phyloP scores from a whole-genome alignment of 208 protist species.

The Vickermania ingenoplastis region DNA sequence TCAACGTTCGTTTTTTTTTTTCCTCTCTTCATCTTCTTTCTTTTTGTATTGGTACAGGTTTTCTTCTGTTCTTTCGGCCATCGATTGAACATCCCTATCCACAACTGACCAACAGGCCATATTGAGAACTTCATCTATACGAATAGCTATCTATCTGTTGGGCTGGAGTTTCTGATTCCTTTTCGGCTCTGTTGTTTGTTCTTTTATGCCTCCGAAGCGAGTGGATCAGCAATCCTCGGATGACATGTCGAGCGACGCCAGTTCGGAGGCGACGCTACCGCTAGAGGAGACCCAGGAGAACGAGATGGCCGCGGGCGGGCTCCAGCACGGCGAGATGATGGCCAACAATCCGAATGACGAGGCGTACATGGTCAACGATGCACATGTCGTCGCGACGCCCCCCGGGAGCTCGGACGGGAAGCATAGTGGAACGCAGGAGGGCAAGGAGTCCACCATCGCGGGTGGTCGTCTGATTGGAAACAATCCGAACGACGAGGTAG shows the following conservation, averaged over 20 bases:
- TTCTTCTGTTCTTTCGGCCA: too few relatives aligned
- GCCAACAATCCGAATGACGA: constrained; percentile 50
- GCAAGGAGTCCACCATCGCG: not conserved
- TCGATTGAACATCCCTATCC: too few relatives aligned
- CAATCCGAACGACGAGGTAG: constrained; percentile 83
- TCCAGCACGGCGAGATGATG: constrained; percentile 2
- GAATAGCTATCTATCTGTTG: too few relatives aligned
- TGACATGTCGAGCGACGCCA: not conserved
- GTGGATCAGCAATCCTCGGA: too few relatives aligned
- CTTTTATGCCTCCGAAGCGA: too few relatives aligned
- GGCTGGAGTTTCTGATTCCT: too few relatives aligned
- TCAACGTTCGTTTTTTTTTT: too few relatives aligned
- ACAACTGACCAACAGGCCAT: too few relatives aligned
- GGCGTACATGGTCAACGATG: constrained; percentile 24
- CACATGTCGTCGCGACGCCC: constrained; percentile 26
- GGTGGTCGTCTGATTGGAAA: constrained; percentile 54
- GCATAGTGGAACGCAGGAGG: not conserved
- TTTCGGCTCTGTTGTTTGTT: too few relatives aligned
- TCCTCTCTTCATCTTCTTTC: too few relatives aligned
- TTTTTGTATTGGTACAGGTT: too few relatives aligned
- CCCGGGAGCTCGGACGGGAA: not conserved
- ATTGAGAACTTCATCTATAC: too few relatives aligned
- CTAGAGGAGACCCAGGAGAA: not conserved
- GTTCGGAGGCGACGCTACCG: not conserved
- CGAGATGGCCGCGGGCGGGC: not conserved